These are phyloP conservation scores for Nicotiana tabacum DNA, from an alignment of 257 asterid species.

Conservation along the genomic window DNA sequence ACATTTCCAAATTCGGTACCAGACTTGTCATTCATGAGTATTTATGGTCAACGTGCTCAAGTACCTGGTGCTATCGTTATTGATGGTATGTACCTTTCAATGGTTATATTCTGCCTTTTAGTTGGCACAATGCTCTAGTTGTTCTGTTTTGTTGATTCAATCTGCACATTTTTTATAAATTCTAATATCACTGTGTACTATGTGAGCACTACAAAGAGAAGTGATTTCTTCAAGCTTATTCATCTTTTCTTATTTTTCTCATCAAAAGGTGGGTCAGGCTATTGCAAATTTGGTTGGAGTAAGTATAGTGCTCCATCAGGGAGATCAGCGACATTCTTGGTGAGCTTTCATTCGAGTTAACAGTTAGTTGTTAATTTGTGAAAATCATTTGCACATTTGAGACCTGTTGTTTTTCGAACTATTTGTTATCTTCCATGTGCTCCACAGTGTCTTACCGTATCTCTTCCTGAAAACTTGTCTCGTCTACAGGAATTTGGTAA, in stretches of 20 bases:
- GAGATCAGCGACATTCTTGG: conserved; percentile 91
- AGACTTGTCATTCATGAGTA: conserved; percentile 80
- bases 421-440: background rate
- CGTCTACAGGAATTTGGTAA: conserved; percentile 84
- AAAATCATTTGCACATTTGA: conserved; percentile 13
- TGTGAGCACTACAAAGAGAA: background rate
- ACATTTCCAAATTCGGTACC: conserved; percentile 58
- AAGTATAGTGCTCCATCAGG: conserved; percentile 92
- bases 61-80: conserved; percentile 84
- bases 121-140: background rate
- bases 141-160: background rate
- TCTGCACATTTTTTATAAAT: background rate
- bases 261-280: conserved; percentile 87
- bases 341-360: conserved; percentile 29
- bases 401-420: conserved; percentile 15
- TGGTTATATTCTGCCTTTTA: background rate
- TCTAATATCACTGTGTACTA: background rate
- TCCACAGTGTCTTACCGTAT: background rate
- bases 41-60: conserved; percentile 74
- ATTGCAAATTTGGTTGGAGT: conserved; percentile 98
- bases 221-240: background rate
- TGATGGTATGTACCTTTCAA: conserved; percentile 52
- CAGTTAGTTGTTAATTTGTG: conserved; percentile 9
- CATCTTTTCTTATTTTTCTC: conserved; percentile 12
- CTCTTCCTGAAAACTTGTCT: conserved; percentile 1